Evolutionary conservation across 371 early-diverging fungal genomes (phyloP).

Genomic region (Capillidium heterosporum): DNA sequence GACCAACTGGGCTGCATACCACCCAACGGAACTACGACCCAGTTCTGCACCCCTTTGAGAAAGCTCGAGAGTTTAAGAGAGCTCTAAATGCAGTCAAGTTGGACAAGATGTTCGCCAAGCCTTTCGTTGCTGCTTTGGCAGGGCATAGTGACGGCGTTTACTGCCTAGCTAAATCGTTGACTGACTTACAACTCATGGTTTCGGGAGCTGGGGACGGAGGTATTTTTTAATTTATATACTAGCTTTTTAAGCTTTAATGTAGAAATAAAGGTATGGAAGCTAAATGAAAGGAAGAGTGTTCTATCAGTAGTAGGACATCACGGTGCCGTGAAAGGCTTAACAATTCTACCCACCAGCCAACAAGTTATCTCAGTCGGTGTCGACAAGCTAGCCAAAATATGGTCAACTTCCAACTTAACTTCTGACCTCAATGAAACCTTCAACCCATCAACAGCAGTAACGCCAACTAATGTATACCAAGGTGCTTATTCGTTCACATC

Average conservation of each 20-base stretch:
- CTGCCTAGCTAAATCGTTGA: conserved; percentile 79
- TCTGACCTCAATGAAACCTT: too few relatives aligned
- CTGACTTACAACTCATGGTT: conserved; percentile 51
- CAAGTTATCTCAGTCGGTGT: conserved; percentile 12
- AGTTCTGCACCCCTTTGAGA: conserved; percentile 82
- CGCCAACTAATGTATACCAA: conserved; percentile 1
- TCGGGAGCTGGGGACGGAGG: conserved; percentile 92
- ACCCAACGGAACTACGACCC: conserved; percentile 89
- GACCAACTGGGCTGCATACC: conserved; percentile 69
- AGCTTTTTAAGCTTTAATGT: conserved; percentile 4
- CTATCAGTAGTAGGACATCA: conserved; percentile 7
- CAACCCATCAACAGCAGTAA: neutral
- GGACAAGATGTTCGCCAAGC: conserved; percentile 96
- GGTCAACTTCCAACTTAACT: neutral
- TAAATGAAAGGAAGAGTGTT: neutral
- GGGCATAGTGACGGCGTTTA: conserved; percentile 97
- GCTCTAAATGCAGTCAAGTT: conserved; percentile 94
- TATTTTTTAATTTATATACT: conserved; percentile 8
- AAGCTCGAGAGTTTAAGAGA: conserved; percentile 92
- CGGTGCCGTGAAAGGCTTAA: conserved; percentile 11
- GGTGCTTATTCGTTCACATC: neutral
- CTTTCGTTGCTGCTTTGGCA: conserved; percentile 77
- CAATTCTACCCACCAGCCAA: conserved; percentile 4
- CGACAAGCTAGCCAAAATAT: conserved; percentile 13
- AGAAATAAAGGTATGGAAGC: conserved; percentile 5